Evolutionary conservation across 441 rosid genomes (phyloP).

Genomic region (Adansonia grandidieri): DNA sequence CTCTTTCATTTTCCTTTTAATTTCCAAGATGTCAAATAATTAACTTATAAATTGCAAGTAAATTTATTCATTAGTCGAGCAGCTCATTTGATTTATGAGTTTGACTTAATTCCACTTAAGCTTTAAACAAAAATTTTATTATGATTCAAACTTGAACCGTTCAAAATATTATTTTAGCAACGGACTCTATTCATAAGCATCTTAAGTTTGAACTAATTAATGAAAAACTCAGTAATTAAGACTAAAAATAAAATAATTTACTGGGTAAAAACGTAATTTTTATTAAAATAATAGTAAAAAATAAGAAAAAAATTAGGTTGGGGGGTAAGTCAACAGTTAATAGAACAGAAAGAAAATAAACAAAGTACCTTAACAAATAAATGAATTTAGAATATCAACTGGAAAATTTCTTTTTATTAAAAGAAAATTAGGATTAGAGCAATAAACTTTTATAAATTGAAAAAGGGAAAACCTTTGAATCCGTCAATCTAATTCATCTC

Average conservation of each 20-base stretch:
- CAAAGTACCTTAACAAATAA: too few species aligned
- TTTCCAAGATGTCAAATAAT: background rate
- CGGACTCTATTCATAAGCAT: too few species aligned
- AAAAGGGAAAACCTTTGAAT: background rate
- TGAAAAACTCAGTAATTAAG: background rate
- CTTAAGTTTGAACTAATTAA: background rate
- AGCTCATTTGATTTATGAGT: background rate
- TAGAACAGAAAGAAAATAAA: background rate
- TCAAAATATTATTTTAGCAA: too few species aligned
- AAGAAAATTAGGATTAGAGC: background rate
- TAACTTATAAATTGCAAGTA: too few species aligned
- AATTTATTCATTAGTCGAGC: background rate
- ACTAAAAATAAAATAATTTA: too few species aligned
- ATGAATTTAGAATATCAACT: too few species aligned
- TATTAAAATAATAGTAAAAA: too few species aligned
- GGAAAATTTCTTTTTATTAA: too few species aligned
- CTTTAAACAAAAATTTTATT: background rate
- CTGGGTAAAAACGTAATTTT: too few species aligned
- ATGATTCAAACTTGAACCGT: too few species aligned
- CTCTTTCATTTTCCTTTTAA: background rate
- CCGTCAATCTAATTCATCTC: background rate
- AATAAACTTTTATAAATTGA: background rate
- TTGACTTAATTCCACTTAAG: background rate
- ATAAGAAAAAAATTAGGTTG: too few species aligned
- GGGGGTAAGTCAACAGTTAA: too few species aligned